Evolutionary conservation across 108 stramenopile species (phyloP).

Genomic region (Poteriospumella lacustris): DNA sequence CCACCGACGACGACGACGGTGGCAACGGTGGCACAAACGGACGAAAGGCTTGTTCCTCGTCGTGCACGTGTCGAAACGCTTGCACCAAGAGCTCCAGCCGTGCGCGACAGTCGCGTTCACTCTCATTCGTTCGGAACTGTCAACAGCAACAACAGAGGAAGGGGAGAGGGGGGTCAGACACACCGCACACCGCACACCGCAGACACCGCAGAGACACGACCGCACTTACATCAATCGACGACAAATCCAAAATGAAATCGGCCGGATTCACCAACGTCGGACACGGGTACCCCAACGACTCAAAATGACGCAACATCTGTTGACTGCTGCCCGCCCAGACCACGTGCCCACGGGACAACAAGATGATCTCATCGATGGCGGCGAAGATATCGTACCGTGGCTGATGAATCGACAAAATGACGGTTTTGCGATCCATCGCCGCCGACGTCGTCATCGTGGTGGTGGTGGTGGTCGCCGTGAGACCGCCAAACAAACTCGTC

Average conservation of each 20-base stretch:
- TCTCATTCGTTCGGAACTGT: too few relatives aligned
- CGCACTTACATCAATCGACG: slow-evolving; percentile 9
- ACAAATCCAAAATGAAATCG: slow-evolving; percentile 12
- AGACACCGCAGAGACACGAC: not conserved
- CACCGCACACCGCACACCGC: not conserved
- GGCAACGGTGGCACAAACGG: too few relatives aligned
- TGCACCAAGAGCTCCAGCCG: too few relatives aligned
- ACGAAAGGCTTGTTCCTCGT: too few relatives aligned
- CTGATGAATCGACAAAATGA: slow-evolving; percentile 21
- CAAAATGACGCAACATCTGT: not conserved
- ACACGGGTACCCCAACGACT: not conserved
- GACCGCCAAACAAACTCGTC: too few relatives aligned
- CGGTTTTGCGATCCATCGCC: not conserved
- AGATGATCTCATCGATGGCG: not conserved
- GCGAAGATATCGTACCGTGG: slow-evolving; percentile 24
- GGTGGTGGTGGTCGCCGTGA: too few relatives aligned
- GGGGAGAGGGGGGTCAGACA: not conserved
- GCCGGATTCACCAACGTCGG: slow-evolving; percentile 12
- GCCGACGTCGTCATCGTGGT: too few relatives aligned
- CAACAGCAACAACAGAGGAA: not conserved
- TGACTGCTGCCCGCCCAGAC: not conserved
- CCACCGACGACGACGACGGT: too few relatives aligned
- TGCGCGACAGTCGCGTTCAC: too few relatives aligned
- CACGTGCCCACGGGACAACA: not conserved
- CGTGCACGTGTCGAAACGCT: too few relatives aligned